phyloP scores from a whole-genome alignment of 2,329 filamentous ascomycete genomes.

The Fusarium tricinctum region DNA sequence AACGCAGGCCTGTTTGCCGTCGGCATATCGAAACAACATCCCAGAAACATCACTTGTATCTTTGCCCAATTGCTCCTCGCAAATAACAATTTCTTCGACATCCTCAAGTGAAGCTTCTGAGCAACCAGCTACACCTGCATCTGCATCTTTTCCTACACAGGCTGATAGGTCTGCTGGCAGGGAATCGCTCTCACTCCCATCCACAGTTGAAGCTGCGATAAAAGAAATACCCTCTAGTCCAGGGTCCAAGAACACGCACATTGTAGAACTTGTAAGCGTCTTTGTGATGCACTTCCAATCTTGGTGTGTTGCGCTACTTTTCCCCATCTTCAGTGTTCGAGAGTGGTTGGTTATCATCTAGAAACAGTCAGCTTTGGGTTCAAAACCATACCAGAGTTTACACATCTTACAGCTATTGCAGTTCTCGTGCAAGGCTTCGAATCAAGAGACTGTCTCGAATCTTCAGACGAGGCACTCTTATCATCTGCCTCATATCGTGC shows the following conservation, averaged over 20 bases:
- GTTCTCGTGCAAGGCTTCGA: not conserved
- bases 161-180: not conserved
- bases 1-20: conserved; percentile 11
- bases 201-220: conserved; percentile 13
- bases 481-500: not conserved
- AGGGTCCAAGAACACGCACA: conserved; percentile 6
- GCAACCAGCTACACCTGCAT: not conserved
- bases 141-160: not conserved
- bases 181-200: not conserved
- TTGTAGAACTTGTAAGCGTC: not conserved
- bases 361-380: conserved; percentile 12
- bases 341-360: conserved; percentile 29
- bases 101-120: not conserved
- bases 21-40: conserved; percentile 2
- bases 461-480: not conserved
- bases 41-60: not conserved
- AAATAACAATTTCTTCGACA: conserved; percentile 1
- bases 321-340: conserved; percentile 8
- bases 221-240: conserved; percentile 10
- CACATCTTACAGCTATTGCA: conserved; percentile 18
- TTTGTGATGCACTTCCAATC: conserved; percentile 27
- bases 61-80: not conserved
- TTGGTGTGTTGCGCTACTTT: not conserved
- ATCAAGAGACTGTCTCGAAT: too few relatives aligned
- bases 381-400: too few relatives aligned